Conservation (phyloP, 2,329 filamentous ascomycete genomes). For the Plenodomus lindquistii region DNA sequence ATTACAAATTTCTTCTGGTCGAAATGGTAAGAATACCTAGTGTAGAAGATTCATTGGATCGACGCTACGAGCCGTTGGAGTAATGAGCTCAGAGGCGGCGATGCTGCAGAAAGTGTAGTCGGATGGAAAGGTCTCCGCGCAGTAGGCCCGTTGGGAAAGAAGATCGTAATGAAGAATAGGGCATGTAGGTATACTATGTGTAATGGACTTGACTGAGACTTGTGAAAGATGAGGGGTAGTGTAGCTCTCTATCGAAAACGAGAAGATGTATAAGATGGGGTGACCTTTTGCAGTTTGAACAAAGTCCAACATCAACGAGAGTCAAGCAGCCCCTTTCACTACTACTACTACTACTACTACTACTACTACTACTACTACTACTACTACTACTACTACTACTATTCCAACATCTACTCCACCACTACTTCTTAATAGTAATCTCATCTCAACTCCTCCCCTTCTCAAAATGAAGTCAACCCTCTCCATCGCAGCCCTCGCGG, state of each 20-base stretch:
- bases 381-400: background rate
- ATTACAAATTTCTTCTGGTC: background rate
- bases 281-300: background rate
- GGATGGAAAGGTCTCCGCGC: background rate
- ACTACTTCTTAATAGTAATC: background rate
- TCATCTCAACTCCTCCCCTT: constrained; percentile 1
- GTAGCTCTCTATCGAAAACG: background rate
- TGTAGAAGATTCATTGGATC: background rate
- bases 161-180: background rate
- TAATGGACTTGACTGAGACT: background rate
- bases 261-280: background rate
- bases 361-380: constrained; percentile 1
- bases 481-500: constrained; percentile 12
- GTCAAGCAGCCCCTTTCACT: background rate
- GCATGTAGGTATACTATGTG: background rate
- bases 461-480: constrained; percentile 19
- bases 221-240: background rate
- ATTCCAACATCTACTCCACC: background rate
- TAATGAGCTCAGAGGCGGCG: background rate
- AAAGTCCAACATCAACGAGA: background rate
- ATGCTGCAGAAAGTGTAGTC: background rate
- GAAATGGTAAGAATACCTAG: background rate
- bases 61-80: background rate
- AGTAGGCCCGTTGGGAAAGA: background rate
- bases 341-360: background rate